Conservation (phyloP, 2,329 filamentous ascomycete species). For the Colletotrichum sp. region DNA sequence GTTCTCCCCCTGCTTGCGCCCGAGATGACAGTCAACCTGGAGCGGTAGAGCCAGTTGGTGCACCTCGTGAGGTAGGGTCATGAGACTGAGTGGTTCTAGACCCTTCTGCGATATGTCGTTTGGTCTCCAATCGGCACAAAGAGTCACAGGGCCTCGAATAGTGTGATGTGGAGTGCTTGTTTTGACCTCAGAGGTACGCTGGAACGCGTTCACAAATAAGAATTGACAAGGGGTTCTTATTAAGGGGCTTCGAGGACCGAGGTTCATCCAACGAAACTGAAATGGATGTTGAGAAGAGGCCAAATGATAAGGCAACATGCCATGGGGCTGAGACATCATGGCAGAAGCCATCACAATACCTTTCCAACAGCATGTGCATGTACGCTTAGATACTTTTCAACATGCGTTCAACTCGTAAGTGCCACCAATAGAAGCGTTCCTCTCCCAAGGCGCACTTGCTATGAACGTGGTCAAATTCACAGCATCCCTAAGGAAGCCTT, state of each 20-base stretch:
- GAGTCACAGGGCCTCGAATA: neutral
- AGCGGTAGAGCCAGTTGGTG: neutral
- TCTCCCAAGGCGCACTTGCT: neutral
- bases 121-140: neutral
- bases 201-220: neutral
- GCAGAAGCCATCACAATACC: neutral
- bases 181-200: neutral
- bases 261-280: rapidly evolving
- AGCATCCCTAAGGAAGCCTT: neutral
- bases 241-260: neutral
- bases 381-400: neutral
- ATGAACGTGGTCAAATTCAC: neutral
- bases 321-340: neutral
- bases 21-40: neutral
- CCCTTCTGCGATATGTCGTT: neutral
- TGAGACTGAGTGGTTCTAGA: neutral
- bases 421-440: neutral
- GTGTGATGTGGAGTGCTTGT: neutral
- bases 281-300: neutral
- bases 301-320: neutral
- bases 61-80: neutral
- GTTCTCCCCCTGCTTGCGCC: neutral
- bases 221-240: neutral
- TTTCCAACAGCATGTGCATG: neutral
- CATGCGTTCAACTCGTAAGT: neutral